phyloP scores from a whole-genome alignment of 129 eudicot genomes.

The Kitagawia praeruptora region DNA sequence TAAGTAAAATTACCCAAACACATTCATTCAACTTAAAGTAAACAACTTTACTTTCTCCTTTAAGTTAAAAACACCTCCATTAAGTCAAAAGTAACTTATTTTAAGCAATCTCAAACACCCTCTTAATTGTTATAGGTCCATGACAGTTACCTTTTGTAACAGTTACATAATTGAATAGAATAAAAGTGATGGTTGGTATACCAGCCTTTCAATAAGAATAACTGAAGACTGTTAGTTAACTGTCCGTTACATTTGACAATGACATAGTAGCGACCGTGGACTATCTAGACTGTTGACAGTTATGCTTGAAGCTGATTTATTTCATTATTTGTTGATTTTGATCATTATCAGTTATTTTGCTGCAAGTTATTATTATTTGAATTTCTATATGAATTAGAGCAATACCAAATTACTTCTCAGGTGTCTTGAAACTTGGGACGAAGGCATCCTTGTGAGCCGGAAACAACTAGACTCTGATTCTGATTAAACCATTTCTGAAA shows the following conservation, averaged over 20 bases:
- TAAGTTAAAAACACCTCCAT: too few relatives aligned
- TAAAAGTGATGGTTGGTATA: neutral
- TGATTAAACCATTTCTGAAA: neutral
- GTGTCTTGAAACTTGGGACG: constrained; percentile 3
- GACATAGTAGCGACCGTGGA: neutral
- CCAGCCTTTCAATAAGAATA: neutral
- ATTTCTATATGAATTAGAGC: neutral
- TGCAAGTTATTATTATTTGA: neutral
- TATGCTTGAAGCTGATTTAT: neutral
- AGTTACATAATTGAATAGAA: neutral
- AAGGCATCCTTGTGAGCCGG: neutral
- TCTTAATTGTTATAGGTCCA: neutral
- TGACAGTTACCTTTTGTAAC: neutral
- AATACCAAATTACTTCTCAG: neutral
- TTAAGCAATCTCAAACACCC: too few relatives aligned
- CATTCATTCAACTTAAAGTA: too few relatives aligned
- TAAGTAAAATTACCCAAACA: too few relatives aligned
- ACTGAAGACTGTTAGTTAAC: neutral
- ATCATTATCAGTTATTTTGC: neutral
- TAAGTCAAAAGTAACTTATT: too few relatives aligned
- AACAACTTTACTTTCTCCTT: too few relatives aligned
- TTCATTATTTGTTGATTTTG: neutral
- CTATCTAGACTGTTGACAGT: neutral
- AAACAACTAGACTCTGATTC: neutral
- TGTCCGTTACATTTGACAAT: neutral